Percentiles rank a stretch among this genome's conserved stretches.
Conservation (phyloP, 2,329 filamentous ascomycete species). For the Diplodia sapinea region DNA sequence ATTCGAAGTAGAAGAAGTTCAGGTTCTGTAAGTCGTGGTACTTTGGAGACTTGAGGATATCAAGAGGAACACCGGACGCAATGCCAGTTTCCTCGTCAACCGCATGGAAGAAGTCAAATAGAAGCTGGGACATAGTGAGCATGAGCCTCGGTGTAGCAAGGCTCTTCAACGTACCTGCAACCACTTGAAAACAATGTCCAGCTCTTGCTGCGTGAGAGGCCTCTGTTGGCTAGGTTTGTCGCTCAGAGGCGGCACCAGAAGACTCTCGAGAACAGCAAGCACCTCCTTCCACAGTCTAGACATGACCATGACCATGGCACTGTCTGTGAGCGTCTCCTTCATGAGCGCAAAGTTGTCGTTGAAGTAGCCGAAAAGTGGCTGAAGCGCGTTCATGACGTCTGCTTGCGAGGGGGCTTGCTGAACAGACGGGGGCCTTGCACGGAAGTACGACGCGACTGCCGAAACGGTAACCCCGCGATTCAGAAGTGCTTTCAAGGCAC, state of each 20-base stretch:
- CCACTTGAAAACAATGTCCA: slow-evolving; percentile 96
- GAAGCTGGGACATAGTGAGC: slow-evolving; percentile 53
- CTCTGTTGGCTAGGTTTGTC: slow-evolving; percentile 91
- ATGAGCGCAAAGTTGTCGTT: slow-evolving; percentile 99
- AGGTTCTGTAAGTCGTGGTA: slow-evolving; percentile 96
- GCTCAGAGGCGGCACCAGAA: slow-evolving; percentile 90
- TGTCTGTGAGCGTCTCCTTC: slow-evolving; percentile 92
- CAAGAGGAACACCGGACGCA: slow-evolving; percentile 84
- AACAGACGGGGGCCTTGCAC: slow-evolving; percentile 56
- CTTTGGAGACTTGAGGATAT: slow-evolving; percentile 94
- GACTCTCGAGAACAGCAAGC: slow-evolving; percentile 83
- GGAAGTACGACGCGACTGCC: slow-evolving; percentile 72
- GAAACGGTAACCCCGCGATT: slow-evolving; percentile 75
- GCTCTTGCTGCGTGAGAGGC: slow-evolving; percentile 81
- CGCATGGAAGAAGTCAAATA: slow-evolving; percentile 95
- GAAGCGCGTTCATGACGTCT: slow-evolving; percentile 80
- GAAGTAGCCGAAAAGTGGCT: slow-evolving; percentile 90
- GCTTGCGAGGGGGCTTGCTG: slow-evolving; percentile 66
- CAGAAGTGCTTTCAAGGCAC: slow-evolving; percentile 76
- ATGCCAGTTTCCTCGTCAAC: slow-evolving; percentile 82
- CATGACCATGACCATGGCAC: slow-evolving; percentile 99
- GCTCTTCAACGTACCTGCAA: slow-evolving; percentile 59
- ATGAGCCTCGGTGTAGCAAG: neutral
- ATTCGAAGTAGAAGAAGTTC: slow-evolving; percentile 98
- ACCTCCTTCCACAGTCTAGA: slow-evolving; percentile 98